Base-by-base conservation (phyloP, 1,284 basidiomycete species). In the Ceratorhiza oryzae-sativae region DNA sequence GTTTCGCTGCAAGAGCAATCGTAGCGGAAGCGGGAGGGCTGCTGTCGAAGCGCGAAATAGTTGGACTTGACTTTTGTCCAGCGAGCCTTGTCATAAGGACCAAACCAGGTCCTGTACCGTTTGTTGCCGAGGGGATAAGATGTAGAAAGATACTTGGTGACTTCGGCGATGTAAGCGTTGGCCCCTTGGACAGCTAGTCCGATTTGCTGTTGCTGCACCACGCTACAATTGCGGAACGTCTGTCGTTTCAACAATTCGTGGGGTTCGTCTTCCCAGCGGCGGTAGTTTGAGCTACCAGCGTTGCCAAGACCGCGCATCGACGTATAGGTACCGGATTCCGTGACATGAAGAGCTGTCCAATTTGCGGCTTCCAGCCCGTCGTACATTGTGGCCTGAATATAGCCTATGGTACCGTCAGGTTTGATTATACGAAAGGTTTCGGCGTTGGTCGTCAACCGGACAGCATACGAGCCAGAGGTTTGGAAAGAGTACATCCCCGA, bases 31-130 rank as follows among this genome's bases (percentile, higher is more conserved):
- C 45, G 42, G 1, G 41, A 9, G 36, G 45, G 55, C 32, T 71
- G 27, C 30, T 48, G 39, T 4, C 46, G 58, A 12, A 73, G 60
- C 3, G 13, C n/a, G 25, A 15, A 10, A 23, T 30, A 73, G 30
- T 71, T 58, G n/a, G 27, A 9, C 58, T 45, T 53, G 41, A 71
- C 72, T 12, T 3, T n/a, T 23, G 62, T 27, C 42, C 51, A 46
- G 15, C 51, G 48, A 34, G 8, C 39, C 36, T 58, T 41, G n/a
- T 55, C 36, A 32, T 63, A 63, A 9, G 61, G 20, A 9, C 72
- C 72, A 27, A 73, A 73, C 72, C 72, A 73, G 9, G 72, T 71
- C 32, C 48, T 32, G 48, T 73, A 73, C 23, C 72, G 65, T 15
- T 42, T 48, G 27, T 58, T 65, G 49, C 23, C 58, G 18, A 59